These are phyloP conservation scores for Dioscorea zingiberensis DNA, from an alignment of 106 monocot species.

Conservation along the genomic window DNA sequence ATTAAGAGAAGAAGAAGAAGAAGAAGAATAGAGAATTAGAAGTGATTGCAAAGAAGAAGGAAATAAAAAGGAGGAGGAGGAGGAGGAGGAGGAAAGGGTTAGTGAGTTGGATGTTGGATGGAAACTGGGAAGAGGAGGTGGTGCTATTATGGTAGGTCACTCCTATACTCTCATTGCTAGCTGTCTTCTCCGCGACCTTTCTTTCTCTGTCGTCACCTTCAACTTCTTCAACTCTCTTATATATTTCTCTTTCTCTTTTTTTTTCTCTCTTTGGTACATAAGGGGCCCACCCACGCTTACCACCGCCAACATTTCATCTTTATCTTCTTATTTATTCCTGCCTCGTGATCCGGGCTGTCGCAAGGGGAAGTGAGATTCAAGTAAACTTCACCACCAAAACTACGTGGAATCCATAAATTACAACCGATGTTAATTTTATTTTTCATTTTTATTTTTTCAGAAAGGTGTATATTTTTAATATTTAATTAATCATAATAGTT, in stretches of 20 bases:
- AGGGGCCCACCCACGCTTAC: neutral
- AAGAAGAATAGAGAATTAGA: no score
- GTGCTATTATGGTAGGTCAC: slow-evolving; percentile 33
- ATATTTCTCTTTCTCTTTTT: neutral
- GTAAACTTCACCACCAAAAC: neutral
- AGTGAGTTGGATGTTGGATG: slow-evolving; percentile 8
- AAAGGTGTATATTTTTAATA: no score
- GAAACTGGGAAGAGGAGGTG: neutral
- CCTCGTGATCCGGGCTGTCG: neutral
- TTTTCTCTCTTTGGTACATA: no score
- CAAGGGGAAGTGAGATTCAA: neutral
- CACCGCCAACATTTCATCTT: neutral
- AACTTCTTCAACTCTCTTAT: slow-evolving; percentile 12
- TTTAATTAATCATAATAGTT: no score
- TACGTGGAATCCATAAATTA: neutral
- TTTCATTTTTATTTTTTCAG: neutral
- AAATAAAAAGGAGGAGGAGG: slow-evolving; percentile 25
- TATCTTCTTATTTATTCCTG: neutral
- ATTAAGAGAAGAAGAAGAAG: no score
- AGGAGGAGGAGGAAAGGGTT: slow-evolving; percentile 20
- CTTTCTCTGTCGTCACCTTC: slow-evolving; percentile 48
- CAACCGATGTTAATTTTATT: neutral
- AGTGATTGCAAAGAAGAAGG: neutral
- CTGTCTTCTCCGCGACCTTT: slow-evolving; percentile 37
- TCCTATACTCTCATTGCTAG: slow-evolving; percentile 50